Base-by-base conservation (phyloP, 164 flowering plant species). In the Akebia trifoliata region DNA sequence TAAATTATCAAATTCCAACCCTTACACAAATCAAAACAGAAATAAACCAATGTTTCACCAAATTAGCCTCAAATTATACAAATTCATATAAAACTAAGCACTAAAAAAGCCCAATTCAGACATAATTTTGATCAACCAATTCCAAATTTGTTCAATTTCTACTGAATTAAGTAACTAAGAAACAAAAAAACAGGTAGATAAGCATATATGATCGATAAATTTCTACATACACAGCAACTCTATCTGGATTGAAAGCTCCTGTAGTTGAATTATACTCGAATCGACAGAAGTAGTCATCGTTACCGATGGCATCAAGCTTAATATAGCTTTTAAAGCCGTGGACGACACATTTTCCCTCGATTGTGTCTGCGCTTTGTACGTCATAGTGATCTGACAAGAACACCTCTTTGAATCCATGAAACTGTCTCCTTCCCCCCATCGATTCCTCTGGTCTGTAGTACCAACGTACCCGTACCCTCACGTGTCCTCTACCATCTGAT, bases 401-500 rank as follows among this genome's bases (percentile, higher is more conserved):
- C 20, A 87, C 66, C 74, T 87, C 96, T 65, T 83, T 87, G 8
- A 81, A 71, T 12, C 96, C 96, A 46, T 85, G 96, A 45, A 85
- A 87, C 72, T 75, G 90, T n/a, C 92, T 48, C 25, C 92, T 72
- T 6, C 92, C 92, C 2, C 87, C 90, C 63, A 80, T 73, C 50
- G 96, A 83, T 61, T 87, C 96, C 78, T 87, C 96, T 46, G 96
- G 96, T 45, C 92, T 76, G 56, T 85, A 88, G 58, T 88, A 88
- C 92, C 92, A 85, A 47, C 84, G 66, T 11, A 81, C 82, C 56
- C 69, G 77, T 6, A 88, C 77, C 69, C 62, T 77, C 21, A 75
- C 88, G 70, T 77, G 75, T 0, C 87, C 87, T 3, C 89, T 70
- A 45, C 69, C 62, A 70, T 78, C 85, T 7, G 79, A 30, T 60